These are phyloP conservation scores for Cafeteria roenbergensis DNA, from an alignment of 108 stramenopile species.

Conservation along the genomic window DNA sequence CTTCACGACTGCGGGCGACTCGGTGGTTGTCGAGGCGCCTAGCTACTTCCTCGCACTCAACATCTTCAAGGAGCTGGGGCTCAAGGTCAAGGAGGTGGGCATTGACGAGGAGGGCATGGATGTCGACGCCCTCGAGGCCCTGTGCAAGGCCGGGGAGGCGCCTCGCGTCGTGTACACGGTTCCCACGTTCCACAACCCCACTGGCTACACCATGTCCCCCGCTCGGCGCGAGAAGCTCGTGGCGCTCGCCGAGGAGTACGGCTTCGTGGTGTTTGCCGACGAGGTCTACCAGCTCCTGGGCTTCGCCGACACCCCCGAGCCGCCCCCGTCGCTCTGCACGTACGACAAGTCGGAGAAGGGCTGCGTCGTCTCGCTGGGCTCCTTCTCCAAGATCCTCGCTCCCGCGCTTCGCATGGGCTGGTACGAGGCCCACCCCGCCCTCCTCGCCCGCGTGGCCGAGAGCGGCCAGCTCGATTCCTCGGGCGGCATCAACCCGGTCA, in stretches of 20 bases:
- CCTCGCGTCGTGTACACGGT: constrained; percentile 17
- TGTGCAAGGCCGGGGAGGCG: constrained; percentile 4
- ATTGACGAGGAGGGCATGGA: constrained; percentile 20
- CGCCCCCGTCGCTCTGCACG: constrained; percentile 3
- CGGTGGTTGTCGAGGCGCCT: constrained; percentile 14
- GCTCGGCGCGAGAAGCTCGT: constrained; percentile 18
- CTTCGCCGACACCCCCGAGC: constrained; percentile 5
- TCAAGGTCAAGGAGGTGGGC: not conserved
- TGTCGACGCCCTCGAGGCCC: constrained; percentile 12
- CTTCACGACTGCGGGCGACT: constrained; percentile 10
- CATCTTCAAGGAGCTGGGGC: constrained; percentile 19
- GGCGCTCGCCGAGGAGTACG: constrained; percentile 20
- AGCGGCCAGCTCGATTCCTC: constrained; percentile 14
- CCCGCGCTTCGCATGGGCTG: constrained; percentile 24
- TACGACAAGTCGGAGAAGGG: constrained; percentile 6
- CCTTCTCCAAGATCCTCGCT: constrained; percentile 26
- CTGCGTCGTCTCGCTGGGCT: constrained; percentile 8
- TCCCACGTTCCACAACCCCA: constrained; percentile 17
- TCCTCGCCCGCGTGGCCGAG: not conserved
- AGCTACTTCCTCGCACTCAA: constrained; percentile 18
- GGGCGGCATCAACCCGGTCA: constrained; percentile 20
- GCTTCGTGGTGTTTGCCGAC: constrained; percentile 11
- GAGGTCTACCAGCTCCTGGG: constrained; percentile 24
- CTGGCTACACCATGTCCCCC: constrained; percentile 11
- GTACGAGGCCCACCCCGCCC: not conserved